Base-by-base conservation (phyloP, 768 basidiomycete genomes). In the Phanerodontia chrysosporium region DNA sequence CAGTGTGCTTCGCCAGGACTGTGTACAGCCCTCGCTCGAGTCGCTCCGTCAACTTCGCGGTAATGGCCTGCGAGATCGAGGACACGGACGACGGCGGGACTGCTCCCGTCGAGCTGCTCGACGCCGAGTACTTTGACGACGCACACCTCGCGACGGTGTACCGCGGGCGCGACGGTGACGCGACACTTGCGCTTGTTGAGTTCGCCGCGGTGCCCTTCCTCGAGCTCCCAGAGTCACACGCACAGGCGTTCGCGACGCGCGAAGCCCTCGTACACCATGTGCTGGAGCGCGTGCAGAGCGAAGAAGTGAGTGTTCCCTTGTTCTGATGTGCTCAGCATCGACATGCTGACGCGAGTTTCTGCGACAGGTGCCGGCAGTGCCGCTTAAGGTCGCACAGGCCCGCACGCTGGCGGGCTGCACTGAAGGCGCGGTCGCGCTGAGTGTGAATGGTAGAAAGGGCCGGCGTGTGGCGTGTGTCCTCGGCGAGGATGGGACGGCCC, bases 81-180 rank as follows among this genome's bases (percentile, higher is more conserved):
- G 39, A n/a, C n/a, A n/a, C n/a, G n/a, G n/a, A 18, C 39, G 39
- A 18, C 16, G 39, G 39, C 49, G 49, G 7, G 16, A 2, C 30
- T 9, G 22, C 21, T 16, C 49, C 27, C 22, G 70, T 85, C 66
- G 78, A 85, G 59, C 64, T 90, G 46, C 69, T 90, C 68, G 86
- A 86, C 65, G 79, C 75, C 45, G 86, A 90, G 57, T 92, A 92
- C 73, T 90, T 93, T 71, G 90, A 92, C 75, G 86, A 90, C 64
- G 81, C 85, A 69, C 75, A 71, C 66, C 69, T 90, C 60, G 78
- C 90, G 64, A 75, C 90, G 62, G 79, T 89, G 60, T 87, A 82
- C 74, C 82, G 80, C 22, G 18, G 29, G 16, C 5, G 25, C 9
- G 69, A 77, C 81, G 58, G 81, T 78, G 67, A 80, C 73, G 88